Evolutionary conservation across 495 filamentous ascomycete species (phyloP).

Genomic region (Aspergillus bridgeri): DNA sequence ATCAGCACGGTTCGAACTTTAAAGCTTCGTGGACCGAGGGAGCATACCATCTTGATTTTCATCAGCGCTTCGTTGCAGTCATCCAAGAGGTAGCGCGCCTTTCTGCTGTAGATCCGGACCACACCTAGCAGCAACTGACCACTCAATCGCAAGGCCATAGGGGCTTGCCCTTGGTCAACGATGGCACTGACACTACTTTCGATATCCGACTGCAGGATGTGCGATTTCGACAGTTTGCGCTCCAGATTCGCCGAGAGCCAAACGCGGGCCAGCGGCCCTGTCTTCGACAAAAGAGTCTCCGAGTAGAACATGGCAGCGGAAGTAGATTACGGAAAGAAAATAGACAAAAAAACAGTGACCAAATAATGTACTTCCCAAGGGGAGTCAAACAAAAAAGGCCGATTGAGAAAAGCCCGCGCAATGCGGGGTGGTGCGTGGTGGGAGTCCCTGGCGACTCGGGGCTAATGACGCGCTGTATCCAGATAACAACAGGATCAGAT

Average conservation of each 20-base stretch:
- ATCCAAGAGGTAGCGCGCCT: slow-evolving; percentile 91
- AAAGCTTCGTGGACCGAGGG: not conserved
- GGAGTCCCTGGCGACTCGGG: slow-evolving; percentile 24
- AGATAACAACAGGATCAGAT: slow-evolving; percentile 36
- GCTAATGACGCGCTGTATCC: slow-evolving; percentile 34
- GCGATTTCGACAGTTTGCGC: slow-evolving; percentile 93
- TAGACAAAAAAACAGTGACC: slow-evolving; percentile 11
- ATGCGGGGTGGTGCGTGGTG: slow-evolving; percentile 38
- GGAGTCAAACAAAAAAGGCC: slow-evolving; percentile 11
- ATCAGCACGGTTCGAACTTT: slow-evolving; percentile 26
- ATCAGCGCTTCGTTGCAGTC: slow-evolving; percentile 96
- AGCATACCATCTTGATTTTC: slow-evolving; percentile 93
- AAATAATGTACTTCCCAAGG: slow-evolving; percentile 3
- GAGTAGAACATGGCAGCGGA: slow-evolving; percentile 87
- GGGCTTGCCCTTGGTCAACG: slow-evolving; percentile 88
- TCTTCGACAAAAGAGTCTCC: slow-evolving; percentile 91
- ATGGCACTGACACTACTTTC: slow-evolving; percentile 92
- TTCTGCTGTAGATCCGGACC: slow-evolving; percentile 94
- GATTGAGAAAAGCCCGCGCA: slow-evolving; percentile 28
- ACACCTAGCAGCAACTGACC: slow-evolving; percentile 93
- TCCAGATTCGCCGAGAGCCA: slow-evolving; percentile 98
- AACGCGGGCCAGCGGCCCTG: slow-evolving; percentile 92
- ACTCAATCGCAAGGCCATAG: slow-evolving; percentile 90
- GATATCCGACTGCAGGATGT: slow-evolving; percentile 88
- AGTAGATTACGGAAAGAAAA: slow-evolving; percentile 3